These are phyloP conservation scores for Castanea crenata DNA, from an alignment of 306 rosid species.

Conservation along the genomic window DNA sequence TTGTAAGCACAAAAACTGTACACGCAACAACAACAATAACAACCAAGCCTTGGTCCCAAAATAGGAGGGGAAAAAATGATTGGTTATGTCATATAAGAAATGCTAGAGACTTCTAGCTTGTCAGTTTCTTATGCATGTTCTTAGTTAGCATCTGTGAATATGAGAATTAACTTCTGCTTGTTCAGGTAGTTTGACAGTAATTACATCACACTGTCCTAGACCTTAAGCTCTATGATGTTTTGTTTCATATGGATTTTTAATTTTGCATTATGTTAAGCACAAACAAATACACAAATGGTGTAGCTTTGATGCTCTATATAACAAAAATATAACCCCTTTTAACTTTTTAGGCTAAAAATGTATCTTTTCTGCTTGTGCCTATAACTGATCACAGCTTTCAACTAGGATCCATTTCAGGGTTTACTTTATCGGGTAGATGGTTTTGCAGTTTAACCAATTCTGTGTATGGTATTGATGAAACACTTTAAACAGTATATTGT, in stretches of 20 bases:
- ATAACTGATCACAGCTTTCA: no score
- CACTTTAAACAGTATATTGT: no score
- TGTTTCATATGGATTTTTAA: background rate
- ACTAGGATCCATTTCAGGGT: no score
- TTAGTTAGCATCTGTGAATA: background rate
- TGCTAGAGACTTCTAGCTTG: background rate
- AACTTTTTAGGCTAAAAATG: no score
- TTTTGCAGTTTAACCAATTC: no score
- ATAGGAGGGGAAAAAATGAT: background rate
- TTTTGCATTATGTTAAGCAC: background rate
- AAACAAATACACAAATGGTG: background rate
- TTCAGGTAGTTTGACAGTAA: background rate
- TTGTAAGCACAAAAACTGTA: conserved; percentile 24
- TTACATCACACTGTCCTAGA: background rate
- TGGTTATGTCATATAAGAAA: background rate
- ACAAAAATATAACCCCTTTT: no score
- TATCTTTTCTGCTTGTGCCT: no score
- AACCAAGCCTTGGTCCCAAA: no score
- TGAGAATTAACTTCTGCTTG: background rate
- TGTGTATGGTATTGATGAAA: no score
- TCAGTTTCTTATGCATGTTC: background rate
- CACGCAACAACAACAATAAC: no score
- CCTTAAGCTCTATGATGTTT: background rate
- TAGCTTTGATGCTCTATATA: no score
- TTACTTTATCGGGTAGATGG: no score